Percentiles rank a stretch among this genome's conserved stretches.
Evolutionary conservation across 352 stramenopile species (phyloP).

Genomic region (Phytophthora fragariaefolia): DNA sequence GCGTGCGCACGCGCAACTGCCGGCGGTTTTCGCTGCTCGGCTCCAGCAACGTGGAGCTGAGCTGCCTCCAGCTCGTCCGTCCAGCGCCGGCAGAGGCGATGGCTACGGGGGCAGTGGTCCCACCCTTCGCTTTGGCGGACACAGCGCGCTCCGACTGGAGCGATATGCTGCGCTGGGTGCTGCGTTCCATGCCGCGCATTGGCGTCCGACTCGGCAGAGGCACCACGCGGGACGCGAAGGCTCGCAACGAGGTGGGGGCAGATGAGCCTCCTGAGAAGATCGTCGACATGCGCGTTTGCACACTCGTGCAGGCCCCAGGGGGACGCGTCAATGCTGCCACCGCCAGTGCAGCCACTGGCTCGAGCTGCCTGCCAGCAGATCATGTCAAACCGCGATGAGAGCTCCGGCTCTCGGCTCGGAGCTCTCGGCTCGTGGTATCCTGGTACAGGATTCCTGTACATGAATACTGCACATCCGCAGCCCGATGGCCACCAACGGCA

Average conservation of each 20-base stretch:
- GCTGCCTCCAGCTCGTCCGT: slow-evolving; percentile 8
- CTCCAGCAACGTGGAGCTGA: slow-evolving; percentile 8
- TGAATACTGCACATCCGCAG: neutral
- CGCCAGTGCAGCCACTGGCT: too few species aligned
- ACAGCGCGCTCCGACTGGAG: neutral
- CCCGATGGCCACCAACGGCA: slow-evolving; percentile 14
- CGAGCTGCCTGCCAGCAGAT: too few species aligned
- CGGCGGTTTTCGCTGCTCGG: slow-evolving; percentile 17
- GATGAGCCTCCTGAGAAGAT: slow-evolving; percentile 23
- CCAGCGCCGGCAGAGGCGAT: slow-evolving; percentile 17
- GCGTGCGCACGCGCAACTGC: slow-evolving; percentile 10
- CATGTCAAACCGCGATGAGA: slow-evolving; percentile 22
- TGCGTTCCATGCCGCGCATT: neutral
- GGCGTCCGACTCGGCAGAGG: slow-evolving; percentile 18
- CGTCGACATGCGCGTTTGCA: slow-evolving; percentile 4
- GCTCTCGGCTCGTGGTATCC: too few species aligned
- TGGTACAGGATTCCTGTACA: too few species aligned
- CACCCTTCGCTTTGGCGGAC: neutral
- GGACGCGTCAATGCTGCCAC: neutral
- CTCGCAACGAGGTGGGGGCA: slow-evolving; percentile 16
- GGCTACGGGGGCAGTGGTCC: neutral
- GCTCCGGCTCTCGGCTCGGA: neutral
- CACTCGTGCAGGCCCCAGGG: too few species aligned
- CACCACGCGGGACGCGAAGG: neutral
- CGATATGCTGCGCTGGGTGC: neutral